Conservation (phyloP, 805 yeast genomes). For the Kazachstania africana region DNA sequence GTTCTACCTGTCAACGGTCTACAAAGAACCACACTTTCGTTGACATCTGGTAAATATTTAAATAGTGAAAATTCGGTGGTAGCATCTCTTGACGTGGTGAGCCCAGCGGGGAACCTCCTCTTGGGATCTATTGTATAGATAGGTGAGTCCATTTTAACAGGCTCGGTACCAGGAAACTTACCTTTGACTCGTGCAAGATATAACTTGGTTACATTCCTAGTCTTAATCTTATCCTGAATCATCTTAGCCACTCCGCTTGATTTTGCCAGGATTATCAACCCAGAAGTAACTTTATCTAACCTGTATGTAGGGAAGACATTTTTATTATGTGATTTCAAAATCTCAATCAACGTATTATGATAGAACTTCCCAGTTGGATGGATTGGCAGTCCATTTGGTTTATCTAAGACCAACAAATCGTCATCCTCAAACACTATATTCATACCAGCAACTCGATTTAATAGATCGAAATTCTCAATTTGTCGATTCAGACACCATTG, state of each 20-base stretch:
- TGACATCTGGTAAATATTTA: constrained; percentile 41
- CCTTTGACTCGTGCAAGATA: constrained; percentile 85
- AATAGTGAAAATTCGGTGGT: constrained; percentile 54
- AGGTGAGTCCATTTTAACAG: constrained; percentile 28
- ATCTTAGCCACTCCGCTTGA: constrained; percentile 42
- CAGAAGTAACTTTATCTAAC: constrained; percentile 83
- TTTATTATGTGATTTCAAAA: constrained; percentile 49
- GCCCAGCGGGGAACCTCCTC: constrained; percentile 40
- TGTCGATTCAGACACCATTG: constrained; percentile 19
- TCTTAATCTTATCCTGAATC: constrained; percentile 43
- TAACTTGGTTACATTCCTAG: constrained; percentile 57
- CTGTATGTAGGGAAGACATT: constrained; percentile 74
- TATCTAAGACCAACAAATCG: constrained; percentile 70
- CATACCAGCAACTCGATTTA: constrained; percentile 31
- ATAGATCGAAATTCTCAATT: constrained; percentile 4
- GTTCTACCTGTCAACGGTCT: constrained; percentile 89
- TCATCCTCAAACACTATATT: constrained; percentile 62
- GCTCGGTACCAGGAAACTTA: constrained; percentile 45
- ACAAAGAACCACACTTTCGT: constrained; percentile 57
- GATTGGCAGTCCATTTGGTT: constrained; percentile 88
- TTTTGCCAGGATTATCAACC: constrained; percentile 52
- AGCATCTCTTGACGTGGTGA: constrained; percentile 44
- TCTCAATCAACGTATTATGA: constrained; percentile 59
- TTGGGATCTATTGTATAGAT: constrained; percentile 64
- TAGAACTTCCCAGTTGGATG: constrained; percentile 87